Conservation (phyloP, 148 eudicot genomes). For the Vaccinium macrocarpon region DNA sequence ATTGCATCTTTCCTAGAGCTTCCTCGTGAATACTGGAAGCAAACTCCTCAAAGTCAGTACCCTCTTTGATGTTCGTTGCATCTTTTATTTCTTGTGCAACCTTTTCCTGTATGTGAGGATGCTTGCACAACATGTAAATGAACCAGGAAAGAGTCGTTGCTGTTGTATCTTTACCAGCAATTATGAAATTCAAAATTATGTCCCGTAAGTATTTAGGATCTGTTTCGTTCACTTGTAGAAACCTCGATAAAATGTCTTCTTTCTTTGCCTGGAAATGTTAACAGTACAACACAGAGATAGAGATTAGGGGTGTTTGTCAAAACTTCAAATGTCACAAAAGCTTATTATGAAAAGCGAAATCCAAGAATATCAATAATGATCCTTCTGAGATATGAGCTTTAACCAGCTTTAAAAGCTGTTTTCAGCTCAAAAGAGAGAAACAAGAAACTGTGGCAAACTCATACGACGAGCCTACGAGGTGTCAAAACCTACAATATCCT, state of each 20-base stretch:
- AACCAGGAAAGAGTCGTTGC: slow-evolving; percentile 79
- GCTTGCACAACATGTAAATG: slow-evolving; percentile 63
- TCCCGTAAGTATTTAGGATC: slow-evolving; percentile 68
- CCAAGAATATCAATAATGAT: not conserved
- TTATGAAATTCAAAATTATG: slow-evolving; percentile 66
- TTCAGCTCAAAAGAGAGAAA: not conserved
- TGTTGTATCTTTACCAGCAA: slow-evolving; percentile 88
- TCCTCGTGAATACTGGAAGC: slow-evolving; percentile 44
- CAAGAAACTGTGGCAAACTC: not conserved
- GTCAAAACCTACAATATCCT: not conserved
- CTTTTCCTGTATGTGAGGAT: slow-evolving; percentile 57
- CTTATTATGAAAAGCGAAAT: not conserved
- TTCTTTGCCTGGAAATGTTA: slow-evolving; percentile 39
- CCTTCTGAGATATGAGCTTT: not conserved
- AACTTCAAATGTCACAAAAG: not conserved
- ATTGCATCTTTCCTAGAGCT: slow-evolving; percentile 73
- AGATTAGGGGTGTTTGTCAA: not conserved
- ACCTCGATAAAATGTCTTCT: slow-evolving; percentile 68
- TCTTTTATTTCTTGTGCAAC: slow-evolving; percentile 50
- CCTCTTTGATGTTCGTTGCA: too few relatives aligned
- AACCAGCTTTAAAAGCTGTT: not conserved
- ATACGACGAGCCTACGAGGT: not conserved
- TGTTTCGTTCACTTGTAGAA: slow-evolving; percentile 37
- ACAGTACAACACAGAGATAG: not conserved
- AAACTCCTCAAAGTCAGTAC: slow-evolving; percentile 28